Percentiles rank a stretch among this genome's conserved stretches.
phyloP scores from a whole-genome alignment of 2,329 filamentous ascomycete genomes.

The Venturia effusa region DNA sequence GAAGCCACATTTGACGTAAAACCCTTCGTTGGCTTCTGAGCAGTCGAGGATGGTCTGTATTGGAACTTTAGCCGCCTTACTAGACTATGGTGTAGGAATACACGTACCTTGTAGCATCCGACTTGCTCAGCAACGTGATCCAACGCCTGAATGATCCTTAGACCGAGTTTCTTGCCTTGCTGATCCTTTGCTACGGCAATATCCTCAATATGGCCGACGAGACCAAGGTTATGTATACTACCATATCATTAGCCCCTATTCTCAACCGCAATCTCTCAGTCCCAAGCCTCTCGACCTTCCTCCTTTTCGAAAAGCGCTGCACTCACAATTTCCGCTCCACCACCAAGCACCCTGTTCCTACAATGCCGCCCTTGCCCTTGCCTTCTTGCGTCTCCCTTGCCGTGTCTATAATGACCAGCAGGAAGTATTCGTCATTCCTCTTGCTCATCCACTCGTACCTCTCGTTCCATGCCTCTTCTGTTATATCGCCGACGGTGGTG shows the following conservation, averaged over 20 bases:
- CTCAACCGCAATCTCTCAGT: neutral
- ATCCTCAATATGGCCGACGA: constrained; percentile 94
- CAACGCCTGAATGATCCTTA: constrained; percentile 86
- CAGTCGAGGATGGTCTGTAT: constrained; percentile 82
- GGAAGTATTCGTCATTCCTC: constrained; percentile 69
- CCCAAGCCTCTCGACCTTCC: neutral
- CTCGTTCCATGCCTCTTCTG: constrained; percentile 60
- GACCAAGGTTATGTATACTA: constrained; percentile 63
- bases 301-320: neutral
- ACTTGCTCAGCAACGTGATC: constrained; percentile 79
- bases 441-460: constrained; percentile 73
- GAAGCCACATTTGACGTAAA: constrained; percentile 97
- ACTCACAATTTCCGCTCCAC: constrained; percentile 89
- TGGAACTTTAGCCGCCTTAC: no score
- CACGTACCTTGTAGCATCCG: constrained; percentile 75
- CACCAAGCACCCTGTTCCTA: constrained; percentile 83
- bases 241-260: constrained; percentile 1
- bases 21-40: constrained; percentile 90
- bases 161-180: constrained; percentile 91
- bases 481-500: constrained; percentile 85
- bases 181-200: constrained; percentile 92
- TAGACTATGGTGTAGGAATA: neutral
- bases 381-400: constrained; percentile 24
- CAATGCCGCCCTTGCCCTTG: constrained; percentile 37
- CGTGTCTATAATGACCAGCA: constrained; percentile 74